These are phyloP conservation scores for Ophiostoma novo-ulmi DNA, from an alignment of 2,329 filamentous ascomycete genomes.

Conservation along the genomic window DNA sequence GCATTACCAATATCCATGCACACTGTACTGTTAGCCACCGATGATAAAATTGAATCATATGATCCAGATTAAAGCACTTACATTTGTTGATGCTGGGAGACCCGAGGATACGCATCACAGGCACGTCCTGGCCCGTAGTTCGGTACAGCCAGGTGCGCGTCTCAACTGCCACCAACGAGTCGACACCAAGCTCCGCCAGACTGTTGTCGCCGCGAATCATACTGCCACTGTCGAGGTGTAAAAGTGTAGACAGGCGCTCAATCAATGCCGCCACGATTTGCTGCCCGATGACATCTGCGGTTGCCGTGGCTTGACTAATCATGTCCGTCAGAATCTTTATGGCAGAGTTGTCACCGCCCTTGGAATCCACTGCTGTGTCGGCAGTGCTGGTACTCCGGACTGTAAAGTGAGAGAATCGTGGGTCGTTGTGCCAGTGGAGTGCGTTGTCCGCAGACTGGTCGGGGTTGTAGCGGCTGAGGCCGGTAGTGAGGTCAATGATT, in stretches of 20 bases:
- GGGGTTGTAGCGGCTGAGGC: constrained; percentile 38
- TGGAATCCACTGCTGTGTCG: not conserved
- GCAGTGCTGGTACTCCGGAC: constrained; percentile 19
- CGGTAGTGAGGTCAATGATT: constrained; percentile 38
- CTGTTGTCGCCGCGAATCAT: constrained; percentile 33
- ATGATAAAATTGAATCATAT: not conserved
- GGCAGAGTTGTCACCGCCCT: not conserved
- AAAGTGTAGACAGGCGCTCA: constrained; percentile 32
- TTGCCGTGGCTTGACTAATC: constrained; percentile 19
- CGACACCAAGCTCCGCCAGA: constrained; percentile 38
- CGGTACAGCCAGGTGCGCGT: constrained; percentile 45
- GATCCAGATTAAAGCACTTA: not conserved
- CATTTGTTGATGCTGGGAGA: constrained; percentile 32
- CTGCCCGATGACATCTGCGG: constrained; percentile 28
- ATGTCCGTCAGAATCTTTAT: constrained; percentile 31
- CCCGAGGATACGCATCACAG: constrained; percentile 43
- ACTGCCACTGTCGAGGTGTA: constrained; percentile 29
- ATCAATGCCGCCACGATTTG: constrained; percentile 32
- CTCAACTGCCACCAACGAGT: constrained; percentile 40
- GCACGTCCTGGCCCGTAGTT: constrained; percentile 39
- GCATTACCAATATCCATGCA: not conserved
- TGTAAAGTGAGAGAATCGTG: constrained; percentile 41
- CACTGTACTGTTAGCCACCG: not conserved
- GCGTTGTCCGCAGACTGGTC: constrained; percentile 29
- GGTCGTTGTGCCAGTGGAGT: constrained; percentile 42